Evolutionary conservation across 192 early-diverging fungal species (phyloP), one percentile per base, ranked within the genome.

Genomic region (Anaeromyces robustus): DNA sequence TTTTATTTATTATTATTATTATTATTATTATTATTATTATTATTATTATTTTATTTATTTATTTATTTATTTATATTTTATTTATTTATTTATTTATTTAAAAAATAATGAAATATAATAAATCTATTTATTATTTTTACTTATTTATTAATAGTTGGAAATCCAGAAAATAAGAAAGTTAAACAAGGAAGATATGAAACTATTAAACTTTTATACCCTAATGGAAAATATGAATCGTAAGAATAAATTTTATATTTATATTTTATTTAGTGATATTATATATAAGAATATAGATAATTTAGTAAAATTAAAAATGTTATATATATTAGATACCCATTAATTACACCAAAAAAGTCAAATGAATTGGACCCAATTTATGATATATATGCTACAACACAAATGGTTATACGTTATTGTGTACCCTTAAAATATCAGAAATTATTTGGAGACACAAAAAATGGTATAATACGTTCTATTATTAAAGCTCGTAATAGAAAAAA

Each of bases 341-440:
- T 83, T 30, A 59, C 37, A 1, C 82, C 84, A 16, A 79, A 39
- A 14, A 82, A 81, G 30, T 34, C 80, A 11, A 89, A 94, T 81
- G 95, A 95, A 83, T 96, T 95, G 82, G 87, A 92, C 84, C 97
- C 97, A 5, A 86, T 94, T 13, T 87, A 88, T n/a, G 96, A 98
- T 79, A 82, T 98, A 13, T 86, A 94, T 52, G 81, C 84, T 14
- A 95, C 95, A 0, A 89, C 91, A 30, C 86, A 87, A 22, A 93
- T 96, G n/a, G 90, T 89, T 29, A 85, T 87, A 34, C 84, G 93
- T 68, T 94, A 84, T 52, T 85, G 94, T 9, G 82, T 89, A 16
- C 82, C 85, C 13, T 83, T 86, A 26, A 78, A 87, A 31, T 84
- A 87, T 80, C 79, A 83, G 18, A 82, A 83, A 28, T 68, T 80